Conservation (phyloP, 2,329 filamentous ascomycete species). For the Epichloe sp. region DNA sequence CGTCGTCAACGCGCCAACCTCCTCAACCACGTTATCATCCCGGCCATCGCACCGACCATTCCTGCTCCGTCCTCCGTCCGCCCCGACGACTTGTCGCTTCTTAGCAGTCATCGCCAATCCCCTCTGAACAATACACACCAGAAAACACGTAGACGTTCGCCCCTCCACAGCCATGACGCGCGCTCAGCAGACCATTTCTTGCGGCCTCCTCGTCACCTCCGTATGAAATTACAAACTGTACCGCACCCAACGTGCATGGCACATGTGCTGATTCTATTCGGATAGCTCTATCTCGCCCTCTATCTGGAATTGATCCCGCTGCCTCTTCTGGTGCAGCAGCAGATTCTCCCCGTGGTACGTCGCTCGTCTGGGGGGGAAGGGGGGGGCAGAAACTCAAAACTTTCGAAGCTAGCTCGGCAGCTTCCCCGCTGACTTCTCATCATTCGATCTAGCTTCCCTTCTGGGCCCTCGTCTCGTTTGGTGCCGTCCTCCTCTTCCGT, state of each 20-base stretch:
- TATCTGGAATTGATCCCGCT: slow-evolving; percentile 76
- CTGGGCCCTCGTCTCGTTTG: slow-evolving; percentile 83
- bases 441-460: slow-evolving; percentile 58
- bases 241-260: slow-evolving; percentile 6
- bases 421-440: not conserved
- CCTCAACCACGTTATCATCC: too few relatives aligned
- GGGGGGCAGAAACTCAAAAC: too few relatives aligned
- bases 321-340: slow-evolving; percentile 61
- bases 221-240: slow-evolving; percentile 34
- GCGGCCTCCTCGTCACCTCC: slow-evolving; percentile 75
- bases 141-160: too few relatives aligned
- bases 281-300: slow-evolving; percentile 80
- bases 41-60: too few relatives aligned
- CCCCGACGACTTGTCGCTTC: not conserved
- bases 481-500: slow-evolving; percentile 81
- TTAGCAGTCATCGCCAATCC: not conserved
- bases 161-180: slow-evolving; percentile 63
- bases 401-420: not conserved
- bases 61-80: too few relatives aligned
- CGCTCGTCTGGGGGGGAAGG: not conserved
- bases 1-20: too few relatives aligned
- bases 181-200: slow-evolving; percentile 81
- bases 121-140: too few relatives aligned
- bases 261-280: not conserved
- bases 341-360: slow-evolving; percentile 80